Evolutionary conservation across 2,329 filamentous ascomycete species (phyloP).

Genomic region (Botrytis deweyae): DNA sequence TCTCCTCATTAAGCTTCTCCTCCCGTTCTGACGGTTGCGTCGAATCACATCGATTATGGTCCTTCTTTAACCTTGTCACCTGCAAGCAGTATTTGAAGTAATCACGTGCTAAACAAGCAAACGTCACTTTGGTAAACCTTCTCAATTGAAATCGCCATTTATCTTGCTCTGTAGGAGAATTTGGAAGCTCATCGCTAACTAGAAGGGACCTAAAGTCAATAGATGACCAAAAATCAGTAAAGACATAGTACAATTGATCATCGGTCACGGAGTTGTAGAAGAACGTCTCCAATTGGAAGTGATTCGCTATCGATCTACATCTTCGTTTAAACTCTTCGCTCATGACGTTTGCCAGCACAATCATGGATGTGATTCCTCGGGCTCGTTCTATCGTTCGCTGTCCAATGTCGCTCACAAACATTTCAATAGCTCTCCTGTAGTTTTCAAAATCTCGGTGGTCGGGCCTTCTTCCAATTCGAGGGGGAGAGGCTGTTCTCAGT

Average conservation of each 20-base stretch:
- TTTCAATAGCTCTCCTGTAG: background rate
- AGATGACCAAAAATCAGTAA: background rate
- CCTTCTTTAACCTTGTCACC: background rate
- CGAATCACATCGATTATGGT: background rate
- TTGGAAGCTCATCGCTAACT: background rate
- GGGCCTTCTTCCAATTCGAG: background rate
- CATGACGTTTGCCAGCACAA: background rate
- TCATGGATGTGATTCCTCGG: background rate
- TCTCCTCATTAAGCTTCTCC: background rate
- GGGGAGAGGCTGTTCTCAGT: background rate
- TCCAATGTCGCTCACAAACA: background rate
- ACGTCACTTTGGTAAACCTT: background rate
- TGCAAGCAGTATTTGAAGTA: constrained; percentile 1
- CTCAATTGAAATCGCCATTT: background rate
- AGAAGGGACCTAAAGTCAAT: constrained; percentile 4
- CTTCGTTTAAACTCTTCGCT: constrained; percentile 1
- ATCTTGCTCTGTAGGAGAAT: background rate
- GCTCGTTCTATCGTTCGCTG: background rate
- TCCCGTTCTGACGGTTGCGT: background rate
- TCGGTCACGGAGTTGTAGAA: background rate
- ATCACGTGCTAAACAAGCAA: background rate
- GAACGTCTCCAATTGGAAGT: background rate
- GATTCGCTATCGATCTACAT: background rate
- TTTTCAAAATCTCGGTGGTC: background rate
- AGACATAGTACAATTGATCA: constrained; percentile 9